These are phyloP conservation scores for Malbranchea cinnamomea DNA, from an alignment of 2,329 filamentous ascomycete genomes.

Conservation along the genomic window DNA sequence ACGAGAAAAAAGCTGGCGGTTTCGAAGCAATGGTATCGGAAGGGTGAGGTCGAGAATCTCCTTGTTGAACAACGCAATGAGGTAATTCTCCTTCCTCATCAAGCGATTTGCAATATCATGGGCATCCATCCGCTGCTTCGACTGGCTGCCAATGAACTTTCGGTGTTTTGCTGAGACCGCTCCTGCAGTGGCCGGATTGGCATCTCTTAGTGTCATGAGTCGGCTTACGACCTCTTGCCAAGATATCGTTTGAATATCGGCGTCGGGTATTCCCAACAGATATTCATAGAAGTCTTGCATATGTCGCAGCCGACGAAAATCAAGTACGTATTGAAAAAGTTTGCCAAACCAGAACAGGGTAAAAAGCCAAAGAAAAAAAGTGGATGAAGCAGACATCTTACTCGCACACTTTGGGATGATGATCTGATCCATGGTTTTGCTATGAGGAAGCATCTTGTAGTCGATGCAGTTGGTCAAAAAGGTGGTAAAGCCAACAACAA, in stretches of 20 bases:
- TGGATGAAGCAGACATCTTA: conserved; percentile 62
- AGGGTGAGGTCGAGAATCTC: conserved; percentile 79
- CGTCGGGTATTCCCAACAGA: conserved; percentile 65
- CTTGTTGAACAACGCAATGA: conserved; percentile 95
- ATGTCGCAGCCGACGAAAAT: conserved; percentile 56
- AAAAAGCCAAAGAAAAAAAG: conserved; percentile 67
- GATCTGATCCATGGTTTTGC: conserved; percentile 46
- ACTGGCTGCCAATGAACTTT: conserved; percentile 61
- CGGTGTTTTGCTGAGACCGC: conserved; percentile 44
- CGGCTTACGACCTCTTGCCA: conserved; percentile 85
- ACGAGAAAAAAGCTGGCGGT: conserved; percentile 70
- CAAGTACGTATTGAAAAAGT: conserved; percentile 56
- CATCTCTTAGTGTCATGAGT: conserved; percentile 68
- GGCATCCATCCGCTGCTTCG: conserved; percentile 85
- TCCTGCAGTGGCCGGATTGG: conserved; percentile 69
- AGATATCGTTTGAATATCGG: conserved; percentile 85
- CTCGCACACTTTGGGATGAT: conserved; percentile 59
- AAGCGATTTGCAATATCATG: conserved; percentile 93
- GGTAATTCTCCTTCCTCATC: conserved; percentile 93
- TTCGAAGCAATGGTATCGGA: conserved; percentile 67
- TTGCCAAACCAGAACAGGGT: conserved; percentile 76
- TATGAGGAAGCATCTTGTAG: conserved; percentile 54
- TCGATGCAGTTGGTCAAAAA: conserved; percentile 78
- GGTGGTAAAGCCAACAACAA: conserved; percentile 67
- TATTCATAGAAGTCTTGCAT: conserved; percentile 78